phyloP scores from a whole-genome alignment of 108 stramenopile genomes.

The Nitzschia putrida region DNA sequence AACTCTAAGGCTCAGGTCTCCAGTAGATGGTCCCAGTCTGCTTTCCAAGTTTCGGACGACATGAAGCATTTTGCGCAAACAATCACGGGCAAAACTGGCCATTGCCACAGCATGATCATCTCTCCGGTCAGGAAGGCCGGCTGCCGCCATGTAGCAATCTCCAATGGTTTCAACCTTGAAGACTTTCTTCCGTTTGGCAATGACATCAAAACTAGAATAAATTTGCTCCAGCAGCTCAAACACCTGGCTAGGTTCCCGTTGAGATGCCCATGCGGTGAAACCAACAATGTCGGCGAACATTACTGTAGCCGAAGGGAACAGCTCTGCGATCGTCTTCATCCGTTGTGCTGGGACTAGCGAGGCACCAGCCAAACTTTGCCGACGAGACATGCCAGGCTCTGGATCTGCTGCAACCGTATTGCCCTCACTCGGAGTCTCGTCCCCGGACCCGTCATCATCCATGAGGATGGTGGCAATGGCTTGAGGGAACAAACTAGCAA shows the following conservation, averaged over 20 bases:
- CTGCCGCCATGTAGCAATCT: slow-evolving; percentile 8
- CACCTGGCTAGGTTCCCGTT: slow-evolving; percentile 48
- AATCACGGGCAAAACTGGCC: slow-evolving; percentile 13
- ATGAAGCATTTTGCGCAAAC: slow-evolving; percentile 3
- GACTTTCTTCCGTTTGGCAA: slow-evolving; percentile 24
- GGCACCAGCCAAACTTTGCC: background rate
- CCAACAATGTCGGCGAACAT: slow-evolving; percentile 37
- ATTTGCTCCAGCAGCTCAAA: slow-evolving; percentile 52
- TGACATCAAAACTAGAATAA: slow-evolving; percentile 52
- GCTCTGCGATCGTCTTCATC: slow-evolving; percentile 13
- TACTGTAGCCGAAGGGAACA: slow-evolving; percentile 9
- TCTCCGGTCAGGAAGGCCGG: slow-evolving; percentile 1
- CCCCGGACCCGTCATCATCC: background rate
- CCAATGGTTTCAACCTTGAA: slow-evolving; percentile 22
- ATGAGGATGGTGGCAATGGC: background rate
- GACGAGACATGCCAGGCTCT: background rate
- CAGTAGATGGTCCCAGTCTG: slow-evolving; percentile 9
- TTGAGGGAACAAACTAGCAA: slow-evolving; percentile 6
- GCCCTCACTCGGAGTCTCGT: background rate
- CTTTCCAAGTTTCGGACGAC: background rate
- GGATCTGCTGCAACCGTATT: too few relatives aligned
- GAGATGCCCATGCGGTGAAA: slow-evolving; percentile 58
- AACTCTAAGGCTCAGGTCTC: slow-evolving; percentile 43
- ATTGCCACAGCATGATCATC: slow-evolving; percentile 10
- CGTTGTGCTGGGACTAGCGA: too few relatives aligned